These are phyloP conservation scores for Sclerotinia nivalis DNA, from an alignment of 2,329 filamentous ascomycete genomes.

Conservation along the genomic window DNA sequence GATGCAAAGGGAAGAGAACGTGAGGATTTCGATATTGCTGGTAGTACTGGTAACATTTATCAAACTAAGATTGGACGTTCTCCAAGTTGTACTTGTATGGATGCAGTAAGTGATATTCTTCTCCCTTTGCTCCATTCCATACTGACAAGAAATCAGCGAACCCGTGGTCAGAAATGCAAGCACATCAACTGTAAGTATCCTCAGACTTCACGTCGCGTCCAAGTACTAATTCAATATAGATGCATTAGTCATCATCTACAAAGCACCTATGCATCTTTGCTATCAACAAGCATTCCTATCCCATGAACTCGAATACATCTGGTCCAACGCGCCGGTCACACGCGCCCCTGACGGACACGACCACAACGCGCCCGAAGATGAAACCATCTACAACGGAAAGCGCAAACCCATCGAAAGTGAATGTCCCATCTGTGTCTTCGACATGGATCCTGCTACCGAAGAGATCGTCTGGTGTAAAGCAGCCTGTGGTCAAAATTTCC, in stretches of 20 bases:
- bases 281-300: slow-evolving; percentile 31
- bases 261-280: slow-evolving; percentile 28
- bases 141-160: slow-evolving; percentile 24
- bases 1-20: slow-evolving; percentile 23
- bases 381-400: slow-evolving; percentile 25
- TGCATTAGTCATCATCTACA: slow-evolving; percentile 31
- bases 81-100: slow-evolving; percentile 31
- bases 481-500: slow-evolving; percentile 57
- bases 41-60: slow-evolving; percentile 32
- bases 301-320: slow-evolving; percentile 29
- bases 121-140: neutral
- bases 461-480: slow-evolving; percentile 58
- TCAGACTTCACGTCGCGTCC: neutral
- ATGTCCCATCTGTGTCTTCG: slow-evolving; percentile 31
- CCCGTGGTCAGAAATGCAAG: slow-evolving; percentile 31
- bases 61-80: slow-evolving; percentile 25
- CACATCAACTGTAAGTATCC: slow-evolving; percentile 30
- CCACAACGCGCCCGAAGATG: slow-evolving; percentile 21
- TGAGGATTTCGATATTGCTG: slow-evolving; percentile 31
- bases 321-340: slow-evolving; percentile 30
- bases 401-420: slow-evolving; percentile 32
- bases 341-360: slow-evolving; percentile 23
- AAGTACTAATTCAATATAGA: slow-evolving; percentile 14
- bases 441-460: slow-evolving; percentile 41
- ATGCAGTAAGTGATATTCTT: slow-evolving; percentile 27